Percentiles rank a stretch among this genome's conserved stretches.
Conservation (phyloP, 2,329 filamentous ascomycete genomes). For the Colletotrichum sp. region DNA sequence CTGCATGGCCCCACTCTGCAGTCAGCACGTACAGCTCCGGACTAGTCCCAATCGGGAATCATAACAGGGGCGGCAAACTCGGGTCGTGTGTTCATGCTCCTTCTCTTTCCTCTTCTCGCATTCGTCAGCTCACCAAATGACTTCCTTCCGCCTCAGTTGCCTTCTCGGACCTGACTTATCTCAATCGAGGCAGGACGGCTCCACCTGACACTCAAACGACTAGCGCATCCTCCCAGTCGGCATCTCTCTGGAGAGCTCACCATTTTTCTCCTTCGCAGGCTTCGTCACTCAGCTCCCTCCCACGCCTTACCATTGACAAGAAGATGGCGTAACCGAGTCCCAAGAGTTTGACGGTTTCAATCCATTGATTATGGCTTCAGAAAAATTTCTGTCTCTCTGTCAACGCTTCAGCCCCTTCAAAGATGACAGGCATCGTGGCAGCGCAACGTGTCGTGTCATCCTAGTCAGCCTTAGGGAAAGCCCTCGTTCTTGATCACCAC, state of each 20-base stretch:
- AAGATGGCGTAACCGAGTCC: background rate
- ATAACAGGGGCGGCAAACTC: background rate
- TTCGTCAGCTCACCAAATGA: background rate
- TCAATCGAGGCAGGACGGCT: background rate
- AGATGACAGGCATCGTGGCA: background rate
- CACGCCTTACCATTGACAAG: background rate
- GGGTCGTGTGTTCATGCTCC: background rate
- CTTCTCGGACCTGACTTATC: background rate
- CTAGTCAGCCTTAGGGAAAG: background rate
- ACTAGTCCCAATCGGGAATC: background rate
- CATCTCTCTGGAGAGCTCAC: background rate
- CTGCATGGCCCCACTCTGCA: background rate
- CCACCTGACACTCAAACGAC: background rate
- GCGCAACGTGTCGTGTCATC: background rate
- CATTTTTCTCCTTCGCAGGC: background rate
- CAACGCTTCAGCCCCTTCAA: background rate
- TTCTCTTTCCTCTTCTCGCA: background rate
- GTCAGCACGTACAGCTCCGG: background rate
- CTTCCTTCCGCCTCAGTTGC: background rate
- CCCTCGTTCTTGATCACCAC: background rate
- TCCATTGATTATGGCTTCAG: background rate
- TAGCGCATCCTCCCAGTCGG: background rate
- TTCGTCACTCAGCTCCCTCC: background rate
- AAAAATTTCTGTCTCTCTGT: background rate
- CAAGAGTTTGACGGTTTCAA: background rate